A percentile compares a stretch with the other conserved stretches of the same genome.
Conservation (phyloP, 495 filamentous ascomycete species). For the Aspergillus panamensis region DNA sequence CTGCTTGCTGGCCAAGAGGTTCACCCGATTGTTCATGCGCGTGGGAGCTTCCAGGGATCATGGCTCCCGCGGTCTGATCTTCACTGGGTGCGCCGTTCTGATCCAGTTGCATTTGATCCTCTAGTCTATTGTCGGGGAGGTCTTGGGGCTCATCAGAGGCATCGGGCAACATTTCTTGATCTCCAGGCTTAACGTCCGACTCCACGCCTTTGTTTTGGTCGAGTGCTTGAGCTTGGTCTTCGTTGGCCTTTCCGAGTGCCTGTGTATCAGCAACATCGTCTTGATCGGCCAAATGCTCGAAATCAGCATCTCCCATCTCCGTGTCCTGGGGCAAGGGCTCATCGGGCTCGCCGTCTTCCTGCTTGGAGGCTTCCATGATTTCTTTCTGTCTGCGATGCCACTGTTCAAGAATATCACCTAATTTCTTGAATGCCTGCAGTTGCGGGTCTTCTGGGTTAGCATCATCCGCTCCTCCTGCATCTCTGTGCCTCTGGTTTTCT, state of each 20-base stretch:
- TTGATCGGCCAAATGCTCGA: conserved; percentile 86
- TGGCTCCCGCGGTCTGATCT: conserved; percentile 40
- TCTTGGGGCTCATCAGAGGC: conserved; percentile 53
- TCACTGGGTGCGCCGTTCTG: conserved; percentile 34
- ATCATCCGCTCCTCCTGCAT: conserved; percentile 42
- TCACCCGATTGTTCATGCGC: conserved; percentile 32
- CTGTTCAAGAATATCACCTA: conserved; percentile 87
- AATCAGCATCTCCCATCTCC: conserved; percentile 69
- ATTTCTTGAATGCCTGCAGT: conserved; percentile 73
- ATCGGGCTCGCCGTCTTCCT: conserved; percentile 50
- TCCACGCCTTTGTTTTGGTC: conserved; percentile 84
- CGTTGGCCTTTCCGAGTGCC: conserved; percentile 80
- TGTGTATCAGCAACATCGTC: conserved; percentile 77
- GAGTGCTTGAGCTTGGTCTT: conserved; percentile 78
- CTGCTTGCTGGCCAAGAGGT: conserved; percentile 39
- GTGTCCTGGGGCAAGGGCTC: conserved; percentile 52
- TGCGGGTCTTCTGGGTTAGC: conserved; percentile 51
- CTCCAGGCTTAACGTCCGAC: conserved; percentile 55
- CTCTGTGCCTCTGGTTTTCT: conserved; percentile 42
- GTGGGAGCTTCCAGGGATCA: conserved; percentile 39
- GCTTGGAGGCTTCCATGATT: conserved; percentile 65
- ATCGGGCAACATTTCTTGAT: conserved; percentile 57
- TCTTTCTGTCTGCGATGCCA: conserved; percentile 84
- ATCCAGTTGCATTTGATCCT: conserved; percentile 50
- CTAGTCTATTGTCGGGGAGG: conserved; percentile 44